Percentiles rank a stretch among this genome's conserved stretches.
Evolutionary conservation across 495 filamentous ascomycete genomes (phyloP).

Genomic region (Neurospora intermedia): DNA sequence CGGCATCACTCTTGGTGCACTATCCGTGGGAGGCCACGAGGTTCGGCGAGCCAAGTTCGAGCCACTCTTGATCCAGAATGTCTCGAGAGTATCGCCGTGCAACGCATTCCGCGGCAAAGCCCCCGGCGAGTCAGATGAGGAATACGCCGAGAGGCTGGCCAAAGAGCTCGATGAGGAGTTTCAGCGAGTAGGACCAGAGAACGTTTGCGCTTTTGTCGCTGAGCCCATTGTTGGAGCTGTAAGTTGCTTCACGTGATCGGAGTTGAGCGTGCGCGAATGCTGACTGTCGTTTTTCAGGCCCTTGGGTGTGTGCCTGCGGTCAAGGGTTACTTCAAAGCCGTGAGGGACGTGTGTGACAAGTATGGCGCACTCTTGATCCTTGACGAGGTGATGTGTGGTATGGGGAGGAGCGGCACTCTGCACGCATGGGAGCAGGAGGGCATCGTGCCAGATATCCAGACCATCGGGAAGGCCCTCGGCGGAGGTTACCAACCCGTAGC

Average conservation of each 20-base stretch:
- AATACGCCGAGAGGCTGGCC: conserved; percentile 43
- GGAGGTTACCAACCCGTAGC: conserved; percentile 56
- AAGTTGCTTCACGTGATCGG: conserved; percentile 1
- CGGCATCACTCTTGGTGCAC: conserved; percentile 58
- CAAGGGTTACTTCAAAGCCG: conserved; percentile 58
- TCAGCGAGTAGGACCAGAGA: conserved; percentile 55
- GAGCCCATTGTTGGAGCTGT: conserved; percentile 55
- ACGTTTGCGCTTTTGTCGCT: conserved; percentile 65
- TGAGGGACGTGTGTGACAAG: conserved; percentile 56
- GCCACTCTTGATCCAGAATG: conserved; percentile 50
- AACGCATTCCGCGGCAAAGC: conserved; percentile 31
- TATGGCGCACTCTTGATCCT: conserved; percentile 65
- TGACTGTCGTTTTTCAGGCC: conserved; percentile 19
- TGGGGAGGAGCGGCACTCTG: conserved; percentile 57
- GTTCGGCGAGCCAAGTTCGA: conserved; percentile 54
- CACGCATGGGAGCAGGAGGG: conserved; percentile 59
- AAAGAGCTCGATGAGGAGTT: conserved; percentile 69
- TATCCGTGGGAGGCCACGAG: conserved; percentile 53
- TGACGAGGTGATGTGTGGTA: conserved; percentile 75
- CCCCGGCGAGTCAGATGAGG: conserved; percentile 21
- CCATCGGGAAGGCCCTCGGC: conserved; percentile 56
- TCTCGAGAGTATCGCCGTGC: conserved; percentile 59
- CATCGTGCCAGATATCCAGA: conserved; percentile 47
- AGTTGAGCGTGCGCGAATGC: background rate
- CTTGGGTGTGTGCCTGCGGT: conserved; percentile 58